Evolutionary conservation across 2,329 filamentous ascomycete genomes (phyloP).

Genomic region (Magnaporthiopsis rhizophila): DNA sequence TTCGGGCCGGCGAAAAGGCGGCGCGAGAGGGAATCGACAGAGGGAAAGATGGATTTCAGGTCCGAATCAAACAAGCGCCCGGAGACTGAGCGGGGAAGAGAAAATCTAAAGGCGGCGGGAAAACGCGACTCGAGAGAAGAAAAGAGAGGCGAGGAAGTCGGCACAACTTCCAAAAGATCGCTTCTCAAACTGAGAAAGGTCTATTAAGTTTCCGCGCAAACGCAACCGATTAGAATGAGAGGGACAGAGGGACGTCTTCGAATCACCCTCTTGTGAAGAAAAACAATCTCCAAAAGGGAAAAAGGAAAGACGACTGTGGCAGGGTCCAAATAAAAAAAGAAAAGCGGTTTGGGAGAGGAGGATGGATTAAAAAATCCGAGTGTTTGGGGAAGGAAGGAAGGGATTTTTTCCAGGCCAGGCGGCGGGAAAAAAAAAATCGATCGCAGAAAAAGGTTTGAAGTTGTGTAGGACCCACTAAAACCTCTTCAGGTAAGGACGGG

Average conservation of each 20-base stretch:
- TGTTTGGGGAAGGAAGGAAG: conserved; percentile 18
- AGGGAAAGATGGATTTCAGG: conserved; percentile 7
- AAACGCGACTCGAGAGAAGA: neutral
- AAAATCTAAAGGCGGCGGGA: neutral
- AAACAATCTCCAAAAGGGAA: conserved; percentile 36
- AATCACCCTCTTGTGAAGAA: conserved; percentile 33
- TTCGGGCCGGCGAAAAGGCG: conserved; percentile 5
- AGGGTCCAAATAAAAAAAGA: conserved; percentile 12
- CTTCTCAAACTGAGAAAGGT: conserved; percentile 5
- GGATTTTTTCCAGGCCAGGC: conserved; percentile 13
- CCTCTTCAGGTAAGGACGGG: neutral
- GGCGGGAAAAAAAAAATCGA: conserved; percentile 11
- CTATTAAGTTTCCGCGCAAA: conserved; percentile 7
- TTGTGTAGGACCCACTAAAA: conserved; percentile 11
- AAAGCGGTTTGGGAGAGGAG: conserved; percentile 13
- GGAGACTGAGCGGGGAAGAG: neutral
- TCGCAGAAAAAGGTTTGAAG: conserved; percentile 16
- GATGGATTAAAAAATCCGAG: conserved; percentile 25
- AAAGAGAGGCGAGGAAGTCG: conserved; percentile 8
- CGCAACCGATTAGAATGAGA: conserved; percentile 17
- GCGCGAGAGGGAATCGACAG: conserved; percentile 8
- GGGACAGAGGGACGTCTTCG: conserved; percentile 18
- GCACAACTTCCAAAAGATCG: conserved; percentile 6
- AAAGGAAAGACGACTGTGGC: conserved; percentile 26
- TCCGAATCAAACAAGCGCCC: conserved; percentile 12